Base-by-base conservation (phyloP, 805 yeast genomes). In the Nakazawaea holstii region DNA sequence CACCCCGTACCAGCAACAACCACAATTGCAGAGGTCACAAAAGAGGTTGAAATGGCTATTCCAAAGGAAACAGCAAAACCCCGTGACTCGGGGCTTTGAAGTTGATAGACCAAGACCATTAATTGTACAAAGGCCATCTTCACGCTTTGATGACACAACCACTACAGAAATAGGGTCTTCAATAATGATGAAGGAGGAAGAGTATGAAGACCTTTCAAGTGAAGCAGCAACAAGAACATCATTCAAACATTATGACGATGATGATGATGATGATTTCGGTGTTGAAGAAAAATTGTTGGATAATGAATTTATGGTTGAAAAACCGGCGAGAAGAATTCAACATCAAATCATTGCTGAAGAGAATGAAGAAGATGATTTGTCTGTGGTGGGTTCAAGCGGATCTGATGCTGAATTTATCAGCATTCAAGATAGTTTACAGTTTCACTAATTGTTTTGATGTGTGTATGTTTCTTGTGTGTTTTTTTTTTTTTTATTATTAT, bases 1-100 rank as follows among this genome's bases (percentile, higher is more conserved):
- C 52, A 42, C 15, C 55, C 53, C 9, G 52, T 65, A 5, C 57
- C 65, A 8, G 57, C 65, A 46, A 59, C 68, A 20, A 49, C 61
- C 7, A 57, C 59, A 41, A 45, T 56, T 40, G 15, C 36, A 33
- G 6, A 3, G 36, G n/a, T 30, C 33, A 13, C 36, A 9, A 54
- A 61, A 43, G 40, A 62, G 32, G 58, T 57, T 31, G 35, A 30
- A n/a, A 9, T 41, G 44, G 44, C 7, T 32, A 2, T 41, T 41
- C 36, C 20, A 9, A n/a, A 41, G 32, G 26, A 41, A 17, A 14
- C 26, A 8, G 20, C 31, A 41, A n/a, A 33, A 41, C 8, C 29
- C 37, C 10, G 27, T 39, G 35, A n/a, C 13, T 39, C 33, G 17
- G 20, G 26, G 36, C 17, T 46, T 41, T 24, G 44, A 41, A 32